Base-by-base conservation (phyloP, 176 grass and related monocot genomes). In the Tuctoria greenei region DNA sequence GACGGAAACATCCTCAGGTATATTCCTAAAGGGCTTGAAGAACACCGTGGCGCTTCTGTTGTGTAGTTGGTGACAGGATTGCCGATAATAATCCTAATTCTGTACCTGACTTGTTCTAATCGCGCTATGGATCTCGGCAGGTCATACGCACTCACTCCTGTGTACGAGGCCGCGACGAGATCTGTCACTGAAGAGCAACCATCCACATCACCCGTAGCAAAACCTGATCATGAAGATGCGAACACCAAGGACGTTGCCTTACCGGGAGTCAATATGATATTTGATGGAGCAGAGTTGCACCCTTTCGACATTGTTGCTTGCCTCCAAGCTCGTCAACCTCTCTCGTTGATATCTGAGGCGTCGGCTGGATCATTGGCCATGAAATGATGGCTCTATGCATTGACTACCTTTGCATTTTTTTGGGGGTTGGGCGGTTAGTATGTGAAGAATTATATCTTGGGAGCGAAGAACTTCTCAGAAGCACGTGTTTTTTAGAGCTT, bases 1-100 rank as follows among this genome's bases (percentile, higher is more conserved):
- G 95, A 98, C 35, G 91, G 91, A 27, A 94, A 69, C 77, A 92
- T 98, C 51, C 91, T 98, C 72, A 92, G 95, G 95, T 97, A 82
- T 18, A 20, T 75, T 61, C 17, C 7, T 17, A 71, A 41, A 1
- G 38, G 45, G 66, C 26, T 27, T 15, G 7, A 18, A 67, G 23
- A 65, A n/a, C 10, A 64, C 8, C 14, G 17, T 21, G 7, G 6
- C 18, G 7, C 16, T 42, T 49, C 16, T 74, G 16, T 8, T 49
- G 25, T 60, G 8, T 74, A 47, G 23, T 20, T 86, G 0, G 21
- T 64, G 68, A 15, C 57, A 76, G 16, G 8, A 14, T 52, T 65
- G 0, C 6, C 18, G n/a, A 26, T 10, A 39, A 10, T 44, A 27
- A 43, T 16, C 13, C 0, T 76, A 71, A 24, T 77, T 57, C 61